Evolutionary conservation across 768 basidiomycete species (phyloP).

Genomic region (Boletus subparvulus): DNA sequence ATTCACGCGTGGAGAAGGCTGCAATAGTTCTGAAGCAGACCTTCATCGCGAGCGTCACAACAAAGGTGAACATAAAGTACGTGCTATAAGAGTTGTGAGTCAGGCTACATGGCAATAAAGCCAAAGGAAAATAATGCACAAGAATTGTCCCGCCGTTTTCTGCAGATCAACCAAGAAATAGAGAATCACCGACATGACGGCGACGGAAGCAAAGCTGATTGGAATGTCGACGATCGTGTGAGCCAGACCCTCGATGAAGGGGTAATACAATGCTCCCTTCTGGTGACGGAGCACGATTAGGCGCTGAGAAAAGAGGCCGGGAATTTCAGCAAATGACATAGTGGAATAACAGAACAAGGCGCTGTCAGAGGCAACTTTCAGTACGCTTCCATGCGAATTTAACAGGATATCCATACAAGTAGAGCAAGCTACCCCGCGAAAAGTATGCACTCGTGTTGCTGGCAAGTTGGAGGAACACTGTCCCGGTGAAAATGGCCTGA

Average conservation of each 20-base stretch:
- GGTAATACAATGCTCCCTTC: constrained; percentile 48
- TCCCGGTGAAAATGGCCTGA: constrained; percentile 26
- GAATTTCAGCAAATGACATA: constrained; percentile 53
- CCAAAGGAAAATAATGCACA: constrained; percentile 6
- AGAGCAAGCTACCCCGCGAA: constrained; percentile 74
- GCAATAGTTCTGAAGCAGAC: constrained; percentile 70
- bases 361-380: constrained; percentile 33
- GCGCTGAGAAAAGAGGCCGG: constrained; percentile 44
- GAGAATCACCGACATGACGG: constrained; percentile 8
- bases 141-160: constrained; percentile 15
- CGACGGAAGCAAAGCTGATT: constrained; percentile 29
- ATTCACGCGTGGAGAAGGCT: constrained; percentile 50
- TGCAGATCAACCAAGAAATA: constrained; percentile 26
- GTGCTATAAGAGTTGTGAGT: constrained; percentile 47
- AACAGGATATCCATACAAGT: constrained; percentile 51
- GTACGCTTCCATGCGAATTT: not conserved
- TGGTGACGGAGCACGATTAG: constrained; percentile 43
- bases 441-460: constrained; percentile 32
- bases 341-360: constrained; percentile 50
- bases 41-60: constrained; percentile 64
- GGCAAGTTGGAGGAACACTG: constrained; percentile 43
- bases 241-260: constrained; percentile 46
- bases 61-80: constrained; percentile 52
- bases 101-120: constrained; percentile 10
- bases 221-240: constrained; percentile 47